Evolutionary conservation across 441 rosid species (phyloP), one percentile per base, ranked within the genome.

Genomic region (Dalechampia spathulata): DNA sequence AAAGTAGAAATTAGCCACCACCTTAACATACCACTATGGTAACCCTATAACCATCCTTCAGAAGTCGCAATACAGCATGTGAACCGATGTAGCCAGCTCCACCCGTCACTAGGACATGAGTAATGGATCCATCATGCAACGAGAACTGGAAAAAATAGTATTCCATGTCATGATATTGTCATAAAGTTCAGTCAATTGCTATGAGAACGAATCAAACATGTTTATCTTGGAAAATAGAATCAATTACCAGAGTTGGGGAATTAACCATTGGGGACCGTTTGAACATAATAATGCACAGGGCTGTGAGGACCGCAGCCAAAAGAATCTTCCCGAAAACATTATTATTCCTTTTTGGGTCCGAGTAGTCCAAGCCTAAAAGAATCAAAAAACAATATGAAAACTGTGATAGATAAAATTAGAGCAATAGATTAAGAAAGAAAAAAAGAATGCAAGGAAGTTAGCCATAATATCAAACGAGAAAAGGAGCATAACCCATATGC

Each of bases 51-150:
- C 84, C 78, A 55, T 88, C 98, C 72, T 69, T 88, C 39, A 91
- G 72, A 64, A 92, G 96, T 41, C 94, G 78, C 65, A 81, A 65
- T 54, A 92, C 74, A 61, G 98, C 97, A 73, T 92, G 99, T 53
- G 99, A 92, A 64, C 99, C 99, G 21, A 92, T 92, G 55, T 83
- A 92, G 13, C 99, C 97, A 71, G 99, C 97, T 68, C 99, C 99
- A 40, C 99, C 99, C 0, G 99, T 92, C 63, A 92, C 97, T 23
- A 92, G 75, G 66, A 89, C 97, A 70, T 92, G 98, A 30, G 75
- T 78, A 16, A 92, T 88, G 41, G 96, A 95, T 45, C 74, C 67
- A 64, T 92, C 86, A 47, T 65, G 94, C 39, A 48, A 19, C 32
- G 96, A 77, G 65, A 92, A 86, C 99, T 86, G 69, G 66, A 70